These are phyloP conservation scores for Naegleria fowleri DNA, from an alignment of 208 protist species.

Conservation along the genomic window DNA sequence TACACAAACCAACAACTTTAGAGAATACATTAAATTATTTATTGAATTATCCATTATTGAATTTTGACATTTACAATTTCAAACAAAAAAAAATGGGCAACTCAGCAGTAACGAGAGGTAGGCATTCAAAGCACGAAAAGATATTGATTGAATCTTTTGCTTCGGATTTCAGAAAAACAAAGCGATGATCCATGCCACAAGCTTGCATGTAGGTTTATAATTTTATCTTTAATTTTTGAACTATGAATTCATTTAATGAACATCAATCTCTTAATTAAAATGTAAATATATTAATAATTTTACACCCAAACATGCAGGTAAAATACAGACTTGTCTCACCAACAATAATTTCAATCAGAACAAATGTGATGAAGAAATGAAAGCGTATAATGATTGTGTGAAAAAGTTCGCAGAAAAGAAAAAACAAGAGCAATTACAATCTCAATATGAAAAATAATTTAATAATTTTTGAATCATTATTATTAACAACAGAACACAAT, in stretches of 20 bases:
- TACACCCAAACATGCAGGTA: too few species aligned
- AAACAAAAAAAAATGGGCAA: not conserved
- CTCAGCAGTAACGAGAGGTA: not conserved
- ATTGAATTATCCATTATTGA: too few species aligned
- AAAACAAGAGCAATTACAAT: not conserved
- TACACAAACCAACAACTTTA: not conserved
- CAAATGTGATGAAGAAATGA: not conserved
- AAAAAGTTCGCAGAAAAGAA: not conserved
- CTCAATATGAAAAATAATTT: not conserved
- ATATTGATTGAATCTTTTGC: not conserved
- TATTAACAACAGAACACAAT: not conserved
- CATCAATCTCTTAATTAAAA: too few species aligned
- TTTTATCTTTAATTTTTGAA: too few species aligned
- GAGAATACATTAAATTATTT: too few species aligned
- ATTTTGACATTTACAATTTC: not conserved
- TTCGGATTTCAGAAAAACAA: not conserved
- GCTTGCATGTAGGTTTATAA: not conserved
- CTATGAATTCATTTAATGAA: too few species aligned
- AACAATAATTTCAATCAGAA: slow-evolving; percentile 17
- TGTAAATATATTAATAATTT: too few species aligned
- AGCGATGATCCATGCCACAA: not conserved
- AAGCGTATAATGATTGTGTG: not conserved
- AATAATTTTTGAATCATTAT: not conserved
- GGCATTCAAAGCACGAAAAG: not conserved
- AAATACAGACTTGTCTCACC: not conserved